These are phyloP conservation scores for Solanum neorickii DNA, from an alignment of 257 asterid genomes.

Conservation along the genomic window DNA sequence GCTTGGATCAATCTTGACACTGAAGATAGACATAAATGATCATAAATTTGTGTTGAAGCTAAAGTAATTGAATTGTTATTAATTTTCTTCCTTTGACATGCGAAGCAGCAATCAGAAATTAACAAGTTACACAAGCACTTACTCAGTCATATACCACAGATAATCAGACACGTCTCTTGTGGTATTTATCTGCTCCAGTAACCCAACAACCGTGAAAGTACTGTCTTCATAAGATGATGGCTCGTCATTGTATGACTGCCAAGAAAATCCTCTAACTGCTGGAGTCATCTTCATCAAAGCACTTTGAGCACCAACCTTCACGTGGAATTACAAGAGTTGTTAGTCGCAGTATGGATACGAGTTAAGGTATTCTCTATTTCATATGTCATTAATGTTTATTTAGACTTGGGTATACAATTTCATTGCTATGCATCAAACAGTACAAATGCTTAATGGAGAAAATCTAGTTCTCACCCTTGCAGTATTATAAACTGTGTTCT, in stretches of 20 bases:
- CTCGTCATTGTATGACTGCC: slow-evolving; percentile 91
- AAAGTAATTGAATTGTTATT: background rate
- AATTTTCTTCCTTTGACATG: background rate
- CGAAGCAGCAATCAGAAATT: background rate
- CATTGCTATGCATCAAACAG: background rate
- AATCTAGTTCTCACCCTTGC: slow-evolving; percentile 64
- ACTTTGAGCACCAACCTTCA: slow-evolving; percentile 84
- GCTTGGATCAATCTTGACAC: slow-evolving; percentile 55
- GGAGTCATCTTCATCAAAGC: slow-evolving; percentile 92
- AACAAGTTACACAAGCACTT: slow-evolving; percentile 16
- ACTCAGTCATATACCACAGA: slow-evolving; percentile 94
- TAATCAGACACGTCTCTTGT: slow-evolving; percentile 88
- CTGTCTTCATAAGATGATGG: slow-evolving; percentile 41
- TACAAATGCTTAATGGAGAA: background rate
- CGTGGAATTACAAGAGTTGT: slow-evolving; percentile 1
- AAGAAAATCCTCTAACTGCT: slow-evolving; percentile 37
- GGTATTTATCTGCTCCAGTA: slow-evolving; percentile 90
- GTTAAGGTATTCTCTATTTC: background rate
- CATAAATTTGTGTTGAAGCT: background rate
- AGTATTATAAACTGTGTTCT: slow-evolving; percentile 76
- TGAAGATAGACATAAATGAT: slow-evolving; percentile 9
- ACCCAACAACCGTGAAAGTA: slow-evolving; percentile 52
- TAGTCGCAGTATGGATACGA: background rate
- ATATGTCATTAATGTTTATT: background rate
- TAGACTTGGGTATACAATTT: background rate